Evolutionary conservation across 805 yeast species (phyloP).

Genomic region (Starmerella vitae): DNA sequence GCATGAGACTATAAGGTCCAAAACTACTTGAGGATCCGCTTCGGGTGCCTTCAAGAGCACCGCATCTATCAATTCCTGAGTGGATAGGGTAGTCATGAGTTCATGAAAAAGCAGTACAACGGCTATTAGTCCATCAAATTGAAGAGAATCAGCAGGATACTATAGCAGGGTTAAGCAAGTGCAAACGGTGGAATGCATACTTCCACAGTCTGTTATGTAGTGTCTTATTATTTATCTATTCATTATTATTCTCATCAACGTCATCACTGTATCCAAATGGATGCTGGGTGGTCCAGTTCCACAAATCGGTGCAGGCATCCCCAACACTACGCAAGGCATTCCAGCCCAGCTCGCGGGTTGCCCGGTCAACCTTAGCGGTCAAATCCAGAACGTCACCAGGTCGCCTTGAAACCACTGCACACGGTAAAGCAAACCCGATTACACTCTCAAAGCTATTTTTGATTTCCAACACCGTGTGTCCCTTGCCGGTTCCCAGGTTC

Average conservation of each 20-base stretch:
- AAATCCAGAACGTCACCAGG: slow-evolving; percentile 65
- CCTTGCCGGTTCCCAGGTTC: slow-evolving; percentile 74
- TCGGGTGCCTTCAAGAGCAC: slow-evolving; percentile 31
- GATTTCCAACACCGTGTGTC: slow-evolving; percentile 66
- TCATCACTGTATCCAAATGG: slow-evolving; percentile 41
- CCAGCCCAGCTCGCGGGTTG: slow-evolving; percentile 56
- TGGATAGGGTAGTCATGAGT: too few species aligned
- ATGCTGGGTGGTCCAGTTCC: slow-evolving; percentile 63
- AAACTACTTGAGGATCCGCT: slow-evolving; percentile 31
- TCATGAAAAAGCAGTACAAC: too few species aligned
- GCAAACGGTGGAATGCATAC: too few species aligned
- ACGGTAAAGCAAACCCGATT: slow-evolving; percentile 50
- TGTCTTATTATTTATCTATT: too few species aligned
- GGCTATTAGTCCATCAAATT: too few species aligned
- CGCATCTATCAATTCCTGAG: slow-evolving; percentile 15
- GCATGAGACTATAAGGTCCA: slow-evolving; percentile 42
- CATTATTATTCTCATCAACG: too few species aligned
- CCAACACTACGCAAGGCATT: slow-evolving; percentile 40
- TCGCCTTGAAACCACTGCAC: slow-evolving; percentile 51
- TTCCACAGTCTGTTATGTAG: too few species aligned
- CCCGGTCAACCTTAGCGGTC: slow-evolving; percentile 58
- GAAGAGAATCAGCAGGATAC: too few species aligned
- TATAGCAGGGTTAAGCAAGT: too few species aligned
- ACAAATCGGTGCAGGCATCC: slow-evolving; percentile 56
- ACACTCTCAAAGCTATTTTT: slow-evolving; percentile 50